A percentile compares a stretch with the other conserved stretches of the same genome.
Evolutionary conservation across 257 asterid genomes (phyloP).

Genomic region (Parsonsia alboflavescens): DNA sequence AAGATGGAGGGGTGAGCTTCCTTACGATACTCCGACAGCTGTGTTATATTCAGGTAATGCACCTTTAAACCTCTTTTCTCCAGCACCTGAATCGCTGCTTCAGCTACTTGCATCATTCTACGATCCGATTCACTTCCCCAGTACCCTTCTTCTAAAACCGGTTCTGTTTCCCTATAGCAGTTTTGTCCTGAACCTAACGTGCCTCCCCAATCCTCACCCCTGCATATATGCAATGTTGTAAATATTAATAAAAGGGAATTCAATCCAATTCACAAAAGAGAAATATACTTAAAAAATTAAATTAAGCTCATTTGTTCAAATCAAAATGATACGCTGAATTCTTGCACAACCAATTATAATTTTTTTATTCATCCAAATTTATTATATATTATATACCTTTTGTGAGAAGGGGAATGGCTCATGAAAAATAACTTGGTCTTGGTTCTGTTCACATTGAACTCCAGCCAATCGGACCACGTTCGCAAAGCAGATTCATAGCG

Average conservation of each 20-base stretch:
- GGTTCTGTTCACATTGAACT: conserved; percentile 31
- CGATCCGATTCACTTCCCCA: conserved; percentile 25
- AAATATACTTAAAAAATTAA: too few relatives aligned
- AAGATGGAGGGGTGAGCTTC: conserved; percentile 40
- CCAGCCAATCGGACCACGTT: conserved; percentile 57
- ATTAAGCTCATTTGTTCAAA: too few relatives aligned
- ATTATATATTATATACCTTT: neutral
- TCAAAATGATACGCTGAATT: too few relatives aligned
- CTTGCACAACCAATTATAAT: too few relatives aligned
- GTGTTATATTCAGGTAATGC: conserved; percentile 32
- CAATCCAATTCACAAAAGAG: too few relatives aligned
- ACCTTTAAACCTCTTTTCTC: conserved; percentile 26
- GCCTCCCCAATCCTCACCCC: conserved; percentile 33
- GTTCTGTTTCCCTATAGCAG: conserved; percentile 38
- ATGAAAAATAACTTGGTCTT: conserved; percentile 42
- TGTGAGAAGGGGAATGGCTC: conserved; percentile 43
- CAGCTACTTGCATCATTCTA: conserved; percentile 28
- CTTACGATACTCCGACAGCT: conserved; percentile 36
- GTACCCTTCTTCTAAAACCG: conserved; percentile 16
- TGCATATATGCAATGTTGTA: too few relatives aligned
- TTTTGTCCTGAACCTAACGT: conserved; percentile 13
- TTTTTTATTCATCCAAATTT: too few relatives aligned
- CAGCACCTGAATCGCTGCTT: conserved; percentile 16
- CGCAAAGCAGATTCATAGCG: conserved; percentile 39
- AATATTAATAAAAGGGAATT: too few relatives aligned